A percentile compares a stretch with the other conserved stretches of the same genome.
Evolutionary conservation across 1,284 basidiomycete genomes (phyloP).

Genomic region (Moesziomyces antarcticus): DNA sequence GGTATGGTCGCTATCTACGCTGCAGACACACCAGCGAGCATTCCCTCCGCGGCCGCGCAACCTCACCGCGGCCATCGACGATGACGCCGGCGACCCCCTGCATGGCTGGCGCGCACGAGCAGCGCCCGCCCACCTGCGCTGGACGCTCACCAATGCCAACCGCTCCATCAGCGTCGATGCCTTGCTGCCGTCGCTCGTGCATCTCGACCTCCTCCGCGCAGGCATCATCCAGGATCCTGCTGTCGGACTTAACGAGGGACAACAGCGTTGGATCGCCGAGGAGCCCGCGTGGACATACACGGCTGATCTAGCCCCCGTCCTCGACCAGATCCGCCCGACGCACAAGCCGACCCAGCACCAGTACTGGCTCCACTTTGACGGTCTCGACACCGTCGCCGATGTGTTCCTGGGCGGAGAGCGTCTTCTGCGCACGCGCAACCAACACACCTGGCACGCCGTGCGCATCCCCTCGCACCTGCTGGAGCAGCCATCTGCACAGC

Average conservation of each 20-base stretch:
- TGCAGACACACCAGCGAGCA: constrained; percentile 13
- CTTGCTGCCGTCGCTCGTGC: constrained; percentile 73
- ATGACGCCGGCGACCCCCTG: background rate
- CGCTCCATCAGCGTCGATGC: constrained; percentile 73
- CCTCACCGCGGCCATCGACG: background rate
- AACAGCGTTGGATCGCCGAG: constrained; percentile 73
- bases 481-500: background rate
- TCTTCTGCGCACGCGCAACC: constrained; percentile 74
- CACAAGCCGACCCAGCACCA: constrained; percentile 54
- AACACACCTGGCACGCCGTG: constrained; percentile 74
- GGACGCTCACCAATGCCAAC: constrained; percentile 73
- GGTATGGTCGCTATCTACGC: constrained; percentile 21
- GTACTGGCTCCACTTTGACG: constrained; percentile 74
- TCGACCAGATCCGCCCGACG: constrained; percentile 13
- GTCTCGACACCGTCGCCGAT: constrained; percentile 74
- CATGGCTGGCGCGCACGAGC: constrained; percentile 1
- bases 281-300: constrained; percentile 75
- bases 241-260: constrained; percentile 74
- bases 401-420: constrained; percentile 73
- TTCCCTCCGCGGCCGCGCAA: constrained; percentile 19
- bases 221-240: constrained; percentile 74
- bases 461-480: constrained; percentile 61
- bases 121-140: constrained; percentile 49
- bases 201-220: constrained; percentile 73
- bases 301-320: constrained; percentile 72